These are phyloP conservation scores for Trichoderma asperelloides DNA, from an alignment of 495 filamentous ascomycete species.

Conservation along the genomic window DNA sequence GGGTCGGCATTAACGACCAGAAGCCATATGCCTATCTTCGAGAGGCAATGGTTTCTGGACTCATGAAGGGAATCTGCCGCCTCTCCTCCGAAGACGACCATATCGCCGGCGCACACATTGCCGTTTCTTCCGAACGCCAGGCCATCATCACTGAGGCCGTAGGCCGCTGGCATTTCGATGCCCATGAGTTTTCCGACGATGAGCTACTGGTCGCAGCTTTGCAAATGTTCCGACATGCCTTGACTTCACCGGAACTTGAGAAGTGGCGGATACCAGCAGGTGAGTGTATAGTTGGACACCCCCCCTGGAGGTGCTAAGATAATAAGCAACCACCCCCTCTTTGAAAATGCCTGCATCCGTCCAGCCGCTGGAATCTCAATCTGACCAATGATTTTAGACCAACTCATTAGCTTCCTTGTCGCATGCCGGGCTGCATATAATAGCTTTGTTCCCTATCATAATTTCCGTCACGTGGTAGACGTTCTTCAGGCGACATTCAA, in stretches of 20 bases:
- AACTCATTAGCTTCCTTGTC: slow-evolving; percentile 69
- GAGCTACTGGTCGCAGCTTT: slow-evolving; percentile 73
- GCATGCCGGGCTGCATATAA: slow-evolving; percentile 87
- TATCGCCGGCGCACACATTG: slow-evolving; percentile 32
- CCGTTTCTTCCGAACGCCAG: slow-evolving; percentile 47
- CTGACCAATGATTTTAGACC: slow-evolving; percentile 35
- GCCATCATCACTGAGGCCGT: slow-evolving; percentile 57
- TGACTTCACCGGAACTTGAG: slow-evolving; percentile 71
- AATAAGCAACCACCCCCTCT: slow-evolving; percentile 1
- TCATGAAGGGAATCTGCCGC: slow-evolving; percentile 88
- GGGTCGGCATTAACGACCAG: slow-evolving; percentile 80
- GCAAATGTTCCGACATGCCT: slow-evolving; percentile 81
- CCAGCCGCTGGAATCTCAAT: background rate
- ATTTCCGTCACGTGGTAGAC: slow-evolving; percentile 94
- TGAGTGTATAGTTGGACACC: slow-evolving; percentile 27
- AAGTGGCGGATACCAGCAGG: slow-evolving; percentile 68
- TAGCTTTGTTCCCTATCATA: slow-evolving; percentile 94
- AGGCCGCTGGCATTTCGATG: slow-evolving; percentile 79
- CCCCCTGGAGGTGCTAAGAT: background rate
- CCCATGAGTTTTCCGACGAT: slow-evolving; percentile 81
- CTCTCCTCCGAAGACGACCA: slow-evolving; percentile 42
- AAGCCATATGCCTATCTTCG: slow-evolving; percentile 84
- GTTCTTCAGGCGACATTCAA: slow-evolving; percentile 90
- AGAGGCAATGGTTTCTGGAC: slow-evolving; percentile 77
- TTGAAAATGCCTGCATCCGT: background rate